These are phyloP conservation scores for Umbelopsis sp. DNA, from an alignment of 192 early-diverging fungal species.

Conservation along the genomic window DNA sequence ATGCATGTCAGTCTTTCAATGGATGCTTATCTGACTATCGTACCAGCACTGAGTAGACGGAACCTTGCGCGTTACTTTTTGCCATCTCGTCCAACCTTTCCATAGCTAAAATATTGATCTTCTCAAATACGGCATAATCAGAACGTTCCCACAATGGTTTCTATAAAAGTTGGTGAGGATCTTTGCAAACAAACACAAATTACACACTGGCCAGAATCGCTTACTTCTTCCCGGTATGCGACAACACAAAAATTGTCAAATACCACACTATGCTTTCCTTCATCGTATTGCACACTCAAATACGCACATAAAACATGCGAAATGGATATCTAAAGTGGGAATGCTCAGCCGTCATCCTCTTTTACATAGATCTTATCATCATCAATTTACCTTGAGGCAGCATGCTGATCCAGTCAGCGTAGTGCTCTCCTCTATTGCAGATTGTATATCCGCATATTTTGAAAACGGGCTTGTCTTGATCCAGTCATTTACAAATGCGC, in stretches of 20 bases:
- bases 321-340: background rate
- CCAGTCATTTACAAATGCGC: background rate
- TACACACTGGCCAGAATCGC: background rate
- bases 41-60: conserved; percentile 1
- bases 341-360: background rate
- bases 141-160: conserved; percentile 14
- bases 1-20: background rate
- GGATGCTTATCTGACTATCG: background rate
- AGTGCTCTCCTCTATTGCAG: background rate
- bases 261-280: background rate
- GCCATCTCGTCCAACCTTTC: conserved; percentile 13
- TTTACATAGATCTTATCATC: too few relatives aligned
- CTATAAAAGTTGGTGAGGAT: background rate
- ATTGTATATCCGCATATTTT: background rate
- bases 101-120: conserved; percentile 2
- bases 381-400: background rate
- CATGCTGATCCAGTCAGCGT: conserved; percentile 14
- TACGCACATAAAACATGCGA: background rate
- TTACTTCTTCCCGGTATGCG: conserved; percentile 5
- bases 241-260: conserved; percentile 9
- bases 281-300: background rate
- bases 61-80: background rate
- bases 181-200: too few relatives aligned
- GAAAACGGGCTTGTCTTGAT: conserved; percentile 10
- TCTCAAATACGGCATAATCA: background rate